Base-by-base conservation (phyloP, 2,329 filamentous ascomycete genomes). In the Exophiala dermatitidis region DNA sequence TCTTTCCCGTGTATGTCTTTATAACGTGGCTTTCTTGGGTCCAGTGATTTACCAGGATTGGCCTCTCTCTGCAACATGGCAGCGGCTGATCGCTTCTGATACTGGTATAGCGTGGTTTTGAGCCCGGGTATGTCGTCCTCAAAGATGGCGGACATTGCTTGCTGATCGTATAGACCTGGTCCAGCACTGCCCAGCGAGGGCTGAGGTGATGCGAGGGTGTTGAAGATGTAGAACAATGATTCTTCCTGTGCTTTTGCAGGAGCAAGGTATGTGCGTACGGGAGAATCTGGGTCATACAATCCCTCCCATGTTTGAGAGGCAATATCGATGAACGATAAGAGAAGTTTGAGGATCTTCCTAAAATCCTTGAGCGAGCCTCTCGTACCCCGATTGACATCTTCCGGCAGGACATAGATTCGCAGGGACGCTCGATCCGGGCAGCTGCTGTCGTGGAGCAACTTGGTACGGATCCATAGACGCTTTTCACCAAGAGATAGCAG, bases 31-130 rank as follows among this genome's bases (percentile, higher is more conserved):
- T 95, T 72, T 3, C 90, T 80, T 6, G 90, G 88, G 67, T 96
- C 90, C 5, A 90, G 70, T 4, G 81, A 72, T 30, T 79, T 73
- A 3, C 76, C 75, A 0, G 86, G 82, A 26, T 82, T 77, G 4
- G 77, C 70, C 68, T 97, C 91, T 49, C 85, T 83, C 65, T 93
- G 85, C 12, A 95, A 71, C 90, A 97, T 96, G 30, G 85, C 67
- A 3, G 87, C 88, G 0, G 86, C 85, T 1, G 90, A 91, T 42
- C 85, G 79, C 47, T 84, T 78, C 67, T 97, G 91, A 62, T 95
- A 94, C 0, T 80, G 77, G 65, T 93, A 87, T 0, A 96, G 72
- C 0, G 71, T 71, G 0, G 88, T 87, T 53, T 71, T 70, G 29
- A 76, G 64, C 32, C 72, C 69, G 46, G 62, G 43, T 4, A 72